Evolutionary conservation across 495 filamentous ascomycete species (phyloP).

Genomic region (Physcia stellaris): DNA sequence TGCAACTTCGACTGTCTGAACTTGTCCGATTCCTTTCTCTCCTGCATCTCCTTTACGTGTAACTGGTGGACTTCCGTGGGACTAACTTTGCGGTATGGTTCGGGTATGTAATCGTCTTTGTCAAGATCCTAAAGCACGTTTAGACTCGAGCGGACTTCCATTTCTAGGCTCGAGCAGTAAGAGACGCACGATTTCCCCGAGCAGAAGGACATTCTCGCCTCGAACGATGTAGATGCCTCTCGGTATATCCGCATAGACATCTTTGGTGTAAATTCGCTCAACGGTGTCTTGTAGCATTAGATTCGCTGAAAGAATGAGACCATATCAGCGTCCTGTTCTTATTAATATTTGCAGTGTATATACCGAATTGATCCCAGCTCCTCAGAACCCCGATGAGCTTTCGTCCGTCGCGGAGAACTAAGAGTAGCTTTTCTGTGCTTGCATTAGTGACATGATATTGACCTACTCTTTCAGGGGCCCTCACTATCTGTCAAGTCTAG

Average conservation of each 20-base stretch:
- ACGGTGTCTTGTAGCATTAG: slow-evolving; percentile 83
- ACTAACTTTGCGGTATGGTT: slow-evolving; percentile 50
- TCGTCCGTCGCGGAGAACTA: slow-evolving; percentile 80
- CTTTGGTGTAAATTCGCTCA: slow-evolving; percentile 64
- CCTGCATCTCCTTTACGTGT: slow-evolving; percentile 51
- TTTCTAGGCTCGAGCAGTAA: not conserved
- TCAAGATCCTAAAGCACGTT: slow-evolving; percentile 56
- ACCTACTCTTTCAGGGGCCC: no score
- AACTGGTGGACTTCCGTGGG: slow-evolving; percentile 56
- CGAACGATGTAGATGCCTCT: slow-evolving; percentile 79
- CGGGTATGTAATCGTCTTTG: slow-evolving; percentile 77
- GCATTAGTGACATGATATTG: not conserved
- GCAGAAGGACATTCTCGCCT: slow-evolving; percentile 81
- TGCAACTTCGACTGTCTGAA: slow-evolving; percentile 51
- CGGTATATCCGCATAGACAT: slow-evolving; percentile 65
- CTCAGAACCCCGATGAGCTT: slow-evolving; percentile 85
- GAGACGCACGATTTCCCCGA: slow-evolving; percentile 71
- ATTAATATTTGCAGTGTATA: slow-evolving; percentile 14
- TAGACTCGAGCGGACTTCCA: not conserved
- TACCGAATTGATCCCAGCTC: slow-evolving; percentile 98
- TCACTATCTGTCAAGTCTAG: slow-evolving; percentile 94
- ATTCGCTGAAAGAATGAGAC: slow-evolving; percentile 49
- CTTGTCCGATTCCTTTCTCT: slow-evolving; percentile 61
- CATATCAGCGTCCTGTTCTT: no score
- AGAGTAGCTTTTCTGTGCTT: slow-evolving; percentile 74